A percentile compares a stretch with the other conserved stretches of the same genome.
Conservation (phyloP, 2,329 filamentous ascomycete genomes). For the Colletotrichum plurivorum region DNA sequence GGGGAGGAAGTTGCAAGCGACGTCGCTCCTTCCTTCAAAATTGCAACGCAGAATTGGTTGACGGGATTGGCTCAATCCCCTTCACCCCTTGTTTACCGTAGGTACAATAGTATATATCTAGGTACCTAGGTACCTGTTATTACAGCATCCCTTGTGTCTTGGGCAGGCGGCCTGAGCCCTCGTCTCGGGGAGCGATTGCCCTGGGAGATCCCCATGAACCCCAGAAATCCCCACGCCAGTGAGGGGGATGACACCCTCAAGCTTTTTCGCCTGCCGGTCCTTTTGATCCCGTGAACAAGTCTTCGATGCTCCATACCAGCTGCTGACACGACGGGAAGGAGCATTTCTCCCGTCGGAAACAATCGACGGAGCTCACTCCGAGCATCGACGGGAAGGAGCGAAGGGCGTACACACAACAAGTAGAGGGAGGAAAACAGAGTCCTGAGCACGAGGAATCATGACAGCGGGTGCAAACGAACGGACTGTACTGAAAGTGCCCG, state of each 20-base stretch:
- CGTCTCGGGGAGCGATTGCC: conserved; percentile 10
- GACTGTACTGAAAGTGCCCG: no score
- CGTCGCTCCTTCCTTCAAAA: conserved; percentile 2
- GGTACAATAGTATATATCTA: no score
- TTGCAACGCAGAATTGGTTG: background rate
- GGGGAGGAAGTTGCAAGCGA: conserved; percentile 33
- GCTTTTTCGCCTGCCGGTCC: conserved; percentile 15
- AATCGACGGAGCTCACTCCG: background rate
- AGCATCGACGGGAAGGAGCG: background rate
- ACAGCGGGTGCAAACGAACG: no score
- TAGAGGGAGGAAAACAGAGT: no score
- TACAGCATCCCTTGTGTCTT: no score
- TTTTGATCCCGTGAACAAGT: background rate
- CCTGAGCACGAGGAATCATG: no score
- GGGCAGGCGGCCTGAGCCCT: conserved; percentile 21
- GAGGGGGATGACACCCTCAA: conserved; percentile 3
- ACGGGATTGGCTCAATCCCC: conserved; percentile 1
- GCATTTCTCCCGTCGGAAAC: no score
- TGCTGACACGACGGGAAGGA: no score
- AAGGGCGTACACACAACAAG: no score
- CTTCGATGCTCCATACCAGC: no score
- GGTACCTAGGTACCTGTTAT: background rate
- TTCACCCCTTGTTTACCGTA: background rate
- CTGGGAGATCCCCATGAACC: background rate
- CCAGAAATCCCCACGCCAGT: conserved; percentile 2